phyloP scores from a whole-genome alignment of 23 red algal species.

The Pyropia yezoensis region DNA sequence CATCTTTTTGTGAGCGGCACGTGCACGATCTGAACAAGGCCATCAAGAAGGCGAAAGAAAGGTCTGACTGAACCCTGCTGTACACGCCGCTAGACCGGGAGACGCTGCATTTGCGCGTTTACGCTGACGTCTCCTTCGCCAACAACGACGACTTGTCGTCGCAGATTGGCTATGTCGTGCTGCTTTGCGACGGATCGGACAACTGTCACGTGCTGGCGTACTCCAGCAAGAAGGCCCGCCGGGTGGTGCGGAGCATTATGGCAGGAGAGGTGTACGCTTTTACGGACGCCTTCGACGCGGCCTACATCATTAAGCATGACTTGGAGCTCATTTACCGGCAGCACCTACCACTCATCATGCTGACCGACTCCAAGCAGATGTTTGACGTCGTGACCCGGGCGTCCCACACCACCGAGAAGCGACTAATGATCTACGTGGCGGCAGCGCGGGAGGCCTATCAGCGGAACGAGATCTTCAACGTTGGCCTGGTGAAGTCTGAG shows the following conservation, averaged over 20 bases:
- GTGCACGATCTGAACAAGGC: slow-evolving; percentile 5
- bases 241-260: slow-evolving; percentile 12
- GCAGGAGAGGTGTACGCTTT: slow-evolving; percentile 26
- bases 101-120: slow-evolving; percentile 12
- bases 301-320: slow-evolving; percentile 12
- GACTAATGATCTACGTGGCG: slow-evolving; percentile 17
- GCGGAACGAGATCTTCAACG: slow-evolving; percentile 9
- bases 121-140: slow-evolving; percentile 24
- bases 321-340: not conserved
- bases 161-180: slow-evolving; percentile 30
- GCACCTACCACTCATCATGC: slow-evolving; percentile 1
- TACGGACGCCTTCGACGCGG: no score
- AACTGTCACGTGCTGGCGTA: slow-evolving; percentile 14
- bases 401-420: not conserved
- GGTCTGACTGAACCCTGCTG: not conserved
- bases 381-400: slow-evolving; percentile 16
- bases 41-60: not conserved
- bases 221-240: slow-evolving; percentile 6
- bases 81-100: slow-evolving; percentile 4
- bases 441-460: slow-evolving; percentile 9
- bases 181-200: slow-evolving; percentile 19
- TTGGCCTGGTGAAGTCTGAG: slow-evolving; percentile 10
- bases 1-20: not conserved
- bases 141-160: slow-evolving; percentile 19
- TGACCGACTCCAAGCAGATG: slow-evolving; percentile 32